Base-by-base conservation (phyloP, 352 stramenopile species). In the Globisporangium orthogonon region DNA sequence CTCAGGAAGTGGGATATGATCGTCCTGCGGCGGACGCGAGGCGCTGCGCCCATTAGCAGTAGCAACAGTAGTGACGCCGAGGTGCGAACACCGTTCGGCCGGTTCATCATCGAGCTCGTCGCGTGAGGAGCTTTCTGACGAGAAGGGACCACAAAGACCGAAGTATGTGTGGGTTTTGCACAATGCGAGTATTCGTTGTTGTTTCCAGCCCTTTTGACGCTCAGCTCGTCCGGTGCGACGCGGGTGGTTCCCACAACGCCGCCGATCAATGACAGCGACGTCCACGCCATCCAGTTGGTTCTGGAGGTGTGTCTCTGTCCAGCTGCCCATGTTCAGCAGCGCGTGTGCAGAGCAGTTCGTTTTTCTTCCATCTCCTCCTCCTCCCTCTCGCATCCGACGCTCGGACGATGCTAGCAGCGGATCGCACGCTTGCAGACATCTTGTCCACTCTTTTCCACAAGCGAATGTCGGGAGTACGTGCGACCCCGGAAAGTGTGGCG, bases 1-100 rank as follows among this genome's bases (percentile, higher is more conserved):
- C 51, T 56, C 23, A 18, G 47, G 37, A 46, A 48, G 35, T 56
- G 51, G 51, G 51, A 56, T 11, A 56, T 56, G 51, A 17, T 56
- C 37, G 51, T 51, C 28, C 30, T 58, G 52, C 41, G 30, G 15
- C 41, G 41, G 10, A 58, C 41, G 17, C 52, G 35, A 33, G 17
- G 9, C 33, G 33, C 33, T 37, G 33, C 33, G 6, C 6, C 33
- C 10, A 9, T 37, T 9, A n/a, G 7, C 23, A 3, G 41, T 23
- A 7, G 1, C 13, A 31, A 14, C 29, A 10, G 39, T 17, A 18
- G 13, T 28, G 41, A 44, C 35, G 14, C 10, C 23, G 17, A 35
- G 5, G 43, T 9, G 11, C 30, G 17, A 14, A 60, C 54, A 15
- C 31, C 45, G 44, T 53, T 60, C 43, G 35, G 10, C 13, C 46